A percentile compares a stretch with the other conserved stretches of the same genome.
phyloP scores from a whole-genome alignment of 2,329 filamentous ascomycete species.

The Herpotrichia juniperi region DNA sequence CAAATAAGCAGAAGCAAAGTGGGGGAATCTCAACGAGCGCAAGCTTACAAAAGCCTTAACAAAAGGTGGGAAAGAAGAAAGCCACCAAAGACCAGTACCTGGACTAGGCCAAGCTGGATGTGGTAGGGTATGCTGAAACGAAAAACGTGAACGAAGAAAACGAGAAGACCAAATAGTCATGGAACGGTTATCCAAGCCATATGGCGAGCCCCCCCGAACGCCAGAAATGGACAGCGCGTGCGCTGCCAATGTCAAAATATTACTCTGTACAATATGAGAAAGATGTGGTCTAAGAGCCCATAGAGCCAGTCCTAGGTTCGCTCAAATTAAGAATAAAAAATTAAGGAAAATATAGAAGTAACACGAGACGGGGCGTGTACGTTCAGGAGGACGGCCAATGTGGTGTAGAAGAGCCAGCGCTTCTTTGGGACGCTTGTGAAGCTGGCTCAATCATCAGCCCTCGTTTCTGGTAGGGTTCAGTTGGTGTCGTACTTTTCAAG shows the following conservation, averaged over 20 bases:
- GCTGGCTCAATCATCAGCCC: neutral
- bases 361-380: slow-evolving; percentile 7
- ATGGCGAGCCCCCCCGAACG: slow-evolving; percentile 9
- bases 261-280: slow-evolving; percentile 19
- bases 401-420: neutral
- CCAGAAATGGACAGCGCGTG: slow-evolving; percentile 12
- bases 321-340: slow-evolving; percentile 36
- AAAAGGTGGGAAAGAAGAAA: slow-evolving; percentile 5
- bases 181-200: slow-evolving; percentile 1
- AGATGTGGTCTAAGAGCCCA: slow-evolving; percentile 14
- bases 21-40: slow-evolving; percentile 25
- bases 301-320: slow-evolving; percentile 34
- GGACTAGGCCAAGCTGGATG: neutral
- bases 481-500: too few species aligned
- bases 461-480: neutral
- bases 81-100: neutral
- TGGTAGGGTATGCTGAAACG: slow-evolving; percentile 7
- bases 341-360: slow-evolving; percentile 27
- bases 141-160: neutral
- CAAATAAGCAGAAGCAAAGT: neutral
- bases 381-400: neutral
- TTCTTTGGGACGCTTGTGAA: neutral
- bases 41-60: slow-evolving; percentile 3
- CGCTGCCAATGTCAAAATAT: slow-evolving; percentile 8
- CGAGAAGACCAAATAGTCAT: neutral